Evolutionary conservation across 441 rosid genomes (phyloP).

Genomic region (Adansonia gregorii): DNA sequence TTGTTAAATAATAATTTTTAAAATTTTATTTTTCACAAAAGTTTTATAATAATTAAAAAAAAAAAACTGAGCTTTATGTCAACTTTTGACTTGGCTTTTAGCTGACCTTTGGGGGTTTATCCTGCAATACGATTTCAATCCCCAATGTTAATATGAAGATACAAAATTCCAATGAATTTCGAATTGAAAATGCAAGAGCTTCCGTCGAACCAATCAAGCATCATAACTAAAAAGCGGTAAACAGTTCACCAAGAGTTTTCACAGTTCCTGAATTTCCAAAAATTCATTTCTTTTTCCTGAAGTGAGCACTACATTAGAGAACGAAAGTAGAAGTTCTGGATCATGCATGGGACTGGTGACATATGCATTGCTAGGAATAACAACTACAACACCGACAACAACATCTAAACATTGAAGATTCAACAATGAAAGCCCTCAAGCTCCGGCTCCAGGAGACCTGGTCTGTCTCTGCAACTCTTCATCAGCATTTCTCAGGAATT

Average conservation of each 20-base stretch:
- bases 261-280: background rate
- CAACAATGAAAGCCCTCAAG: background rate
- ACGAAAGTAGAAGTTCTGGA: background rate
- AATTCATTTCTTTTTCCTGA: background rate
- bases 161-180: background rate
- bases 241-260: background rate
- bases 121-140: too few relatives aligned
- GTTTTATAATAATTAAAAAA: too few relatives aligned
- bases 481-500: constrained; percentile 62
- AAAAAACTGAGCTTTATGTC: too few relatives aligned
- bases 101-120: too few relatives aligned
- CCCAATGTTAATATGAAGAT: too few relatives aligned
- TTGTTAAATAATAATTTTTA: too few relatives aligned
- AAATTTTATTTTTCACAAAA: too few relatives aligned
- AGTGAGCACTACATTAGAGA: background rate
- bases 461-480: constrained; percentile 48
- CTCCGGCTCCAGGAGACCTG: constrained; percentile 25
- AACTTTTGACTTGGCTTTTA: too few relatives aligned
- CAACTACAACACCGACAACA: background rate
- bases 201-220: background rate
- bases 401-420: background rate
- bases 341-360: background rate
- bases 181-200: background rate
- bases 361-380: background rate
- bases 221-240: too few relatives aligned